A percentile compares a stretch with the other conserved stretches of the same genome.
phyloP scores from a whole-genome alignment of 1,284 basidiomycete species.

The Moesziomyces globuligerus region DNA sequence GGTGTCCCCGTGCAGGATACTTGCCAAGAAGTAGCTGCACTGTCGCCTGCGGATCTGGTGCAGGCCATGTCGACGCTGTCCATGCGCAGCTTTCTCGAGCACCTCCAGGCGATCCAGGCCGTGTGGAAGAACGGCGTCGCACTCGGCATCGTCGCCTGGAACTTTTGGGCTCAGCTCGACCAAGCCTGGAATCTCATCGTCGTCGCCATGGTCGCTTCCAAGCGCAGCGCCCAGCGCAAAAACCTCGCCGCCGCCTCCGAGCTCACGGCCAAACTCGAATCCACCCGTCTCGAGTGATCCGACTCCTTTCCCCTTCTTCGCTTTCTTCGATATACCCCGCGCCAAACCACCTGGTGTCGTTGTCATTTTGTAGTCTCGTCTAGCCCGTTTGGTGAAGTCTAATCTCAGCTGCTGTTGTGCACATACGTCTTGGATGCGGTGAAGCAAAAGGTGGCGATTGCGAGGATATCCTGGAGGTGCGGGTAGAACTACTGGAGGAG shows the following conservation, averaged over 20 bases:
- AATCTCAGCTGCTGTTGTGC: neutral
- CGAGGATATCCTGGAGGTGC: neutral
- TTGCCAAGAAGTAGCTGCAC: constrained; percentile 4
- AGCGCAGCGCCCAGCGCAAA: constrained; percentile 7
- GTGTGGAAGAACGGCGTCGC: constrained; percentile 52
- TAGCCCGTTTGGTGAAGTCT: neutral
- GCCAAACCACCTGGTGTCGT: neutral
- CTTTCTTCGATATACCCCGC: neutral
- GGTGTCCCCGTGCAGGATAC: too few relatives aligned
- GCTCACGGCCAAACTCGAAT: constrained; percentile 13
- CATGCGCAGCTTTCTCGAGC: constrained; percentile 27
- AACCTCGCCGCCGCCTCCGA: constrained; percentile 3
- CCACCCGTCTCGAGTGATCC: constrained; percentile 15
- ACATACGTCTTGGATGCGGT: neutral
- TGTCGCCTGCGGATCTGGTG: constrained; percentile 20
- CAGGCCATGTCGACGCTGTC: constrained; percentile 35
- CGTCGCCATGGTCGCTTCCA: constrained; percentile 26
- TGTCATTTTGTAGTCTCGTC: neutral
- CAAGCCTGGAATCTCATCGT: constrained; percentile 40
- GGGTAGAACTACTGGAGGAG: constrained; percentile 54
- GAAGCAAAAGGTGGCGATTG: neutral
- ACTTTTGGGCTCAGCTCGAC: constrained; percentile 40
- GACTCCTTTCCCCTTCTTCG: neutral
- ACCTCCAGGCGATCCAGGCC: constrained; percentile 33
- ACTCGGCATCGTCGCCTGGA: constrained; percentile 35